A percentile compares a stretch with the other conserved stretches of the same genome.
phyloP scores from a whole-genome alignment of 2,329 filamentous ascomycete species.

The Colletotrichum brevisporum region DNA sequence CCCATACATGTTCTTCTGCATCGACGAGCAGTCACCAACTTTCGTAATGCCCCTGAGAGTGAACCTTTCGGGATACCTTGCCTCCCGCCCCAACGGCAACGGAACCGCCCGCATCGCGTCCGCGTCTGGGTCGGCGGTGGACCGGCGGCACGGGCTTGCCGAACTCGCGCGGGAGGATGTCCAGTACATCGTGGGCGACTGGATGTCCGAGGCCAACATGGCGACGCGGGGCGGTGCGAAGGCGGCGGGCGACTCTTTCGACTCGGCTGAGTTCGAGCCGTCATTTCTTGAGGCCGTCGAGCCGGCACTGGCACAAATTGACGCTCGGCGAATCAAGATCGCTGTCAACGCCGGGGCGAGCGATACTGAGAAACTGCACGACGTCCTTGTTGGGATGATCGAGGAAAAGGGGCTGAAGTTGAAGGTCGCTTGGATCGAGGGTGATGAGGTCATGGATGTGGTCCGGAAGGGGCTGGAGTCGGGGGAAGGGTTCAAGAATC shows the following conservation, averaged over 20 bases:
- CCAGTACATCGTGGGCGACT: conserved; percentile 57
- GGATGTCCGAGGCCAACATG: conserved; percentile 65
- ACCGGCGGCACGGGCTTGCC: conserved; percentile 45
- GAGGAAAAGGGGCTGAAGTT: conserved; percentile 46
- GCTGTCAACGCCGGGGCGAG: conserved; percentile 57
- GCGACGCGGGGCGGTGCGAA: conserved; percentile 54
- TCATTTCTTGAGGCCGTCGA: conserved; percentile 61
- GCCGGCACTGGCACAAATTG: conserved; percentile 54
- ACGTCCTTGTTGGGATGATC: conserved; percentile 50
- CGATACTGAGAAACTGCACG: conserved; percentile 52
- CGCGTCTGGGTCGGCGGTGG: conserved; percentile 47
- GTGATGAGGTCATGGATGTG: conserved; percentile 55
- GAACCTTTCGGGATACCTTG: neutral
- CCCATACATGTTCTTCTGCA: neutral
- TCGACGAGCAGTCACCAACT: neutral
- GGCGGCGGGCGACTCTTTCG: conserved; percentile 47
- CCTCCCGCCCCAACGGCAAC: conserved; percentile 13
- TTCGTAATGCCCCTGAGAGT: conserved; percentile 7
- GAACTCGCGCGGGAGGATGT: conserved; percentile 46
- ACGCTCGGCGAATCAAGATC: conserved; percentile 52
- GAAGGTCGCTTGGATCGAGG: conserved; percentile 54
- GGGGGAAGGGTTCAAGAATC: conserved; percentile 27
- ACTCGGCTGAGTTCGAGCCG: conserved; percentile 44
- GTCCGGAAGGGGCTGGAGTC: conserved; percentile 33
- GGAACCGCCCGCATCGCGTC: conserved; percentile 47